These are phyloP conservation scores for Canna indica DNA, from an alignment of 176 grass and related monocot species.

Conservation along the genomic window DNA sequence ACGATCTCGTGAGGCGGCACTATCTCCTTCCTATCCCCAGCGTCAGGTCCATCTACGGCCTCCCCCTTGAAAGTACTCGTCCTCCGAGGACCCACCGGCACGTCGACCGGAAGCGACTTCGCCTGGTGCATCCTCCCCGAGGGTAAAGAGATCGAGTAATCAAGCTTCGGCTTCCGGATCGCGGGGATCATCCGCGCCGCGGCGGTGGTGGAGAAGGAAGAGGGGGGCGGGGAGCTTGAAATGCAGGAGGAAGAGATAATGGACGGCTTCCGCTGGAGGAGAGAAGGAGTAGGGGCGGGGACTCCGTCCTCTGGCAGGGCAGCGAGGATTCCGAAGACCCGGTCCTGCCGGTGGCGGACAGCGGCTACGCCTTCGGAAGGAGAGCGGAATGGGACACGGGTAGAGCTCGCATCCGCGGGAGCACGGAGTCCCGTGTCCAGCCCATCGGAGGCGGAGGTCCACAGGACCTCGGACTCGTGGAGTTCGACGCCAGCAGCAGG, in stretches of 20 bases:
- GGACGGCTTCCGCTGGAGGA: conserved; percentile 13
- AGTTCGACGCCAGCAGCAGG: conserved; percentile 9
- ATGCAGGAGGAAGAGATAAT: not conserved
- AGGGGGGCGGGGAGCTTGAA: not conserved
- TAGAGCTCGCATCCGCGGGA: not conserved
- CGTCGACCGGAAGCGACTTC: conserved; percentile 13
- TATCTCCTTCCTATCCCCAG: conserved; percentile 41
- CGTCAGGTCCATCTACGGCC: conserved; percentile 19
- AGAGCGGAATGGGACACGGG: not conserved
- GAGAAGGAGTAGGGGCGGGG: not conserved
- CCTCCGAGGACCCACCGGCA: conserved; percentile 4
- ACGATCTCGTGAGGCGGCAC: conserved; percentile 81
- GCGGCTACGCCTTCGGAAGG: conserved; percentile 1
- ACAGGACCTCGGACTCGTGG: conserved; percentile 14
- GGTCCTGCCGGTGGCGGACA: not conserved
- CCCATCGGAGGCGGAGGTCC: not conserved
- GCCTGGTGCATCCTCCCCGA: not conserved
- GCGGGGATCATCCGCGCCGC: conserved; percentile 13
- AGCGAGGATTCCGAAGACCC: conserved; percentile 16
- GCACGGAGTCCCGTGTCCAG: not conserved
- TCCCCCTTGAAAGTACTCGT: not conserved
- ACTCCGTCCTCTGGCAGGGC: conserved; percentile 12
- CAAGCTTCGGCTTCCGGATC: conserved; percentile 14
- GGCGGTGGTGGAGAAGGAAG: not conserved
- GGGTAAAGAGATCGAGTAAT: conserved; percentile 9